Evolutionary conservation across 805 yeast genomes (phyloP).

Genomic region (Pichia rugopelliculosa): DNA sequence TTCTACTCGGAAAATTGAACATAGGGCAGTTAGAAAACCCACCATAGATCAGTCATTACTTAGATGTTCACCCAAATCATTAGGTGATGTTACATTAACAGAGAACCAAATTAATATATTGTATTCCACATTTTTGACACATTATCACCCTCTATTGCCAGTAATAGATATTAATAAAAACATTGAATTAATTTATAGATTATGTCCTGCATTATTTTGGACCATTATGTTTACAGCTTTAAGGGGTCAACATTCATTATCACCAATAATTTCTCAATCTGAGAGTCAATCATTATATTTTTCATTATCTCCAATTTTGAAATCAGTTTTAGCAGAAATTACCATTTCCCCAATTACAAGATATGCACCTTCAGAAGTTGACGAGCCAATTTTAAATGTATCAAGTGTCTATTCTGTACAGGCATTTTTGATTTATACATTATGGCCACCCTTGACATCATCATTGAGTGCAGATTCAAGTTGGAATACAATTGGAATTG

Average conservation of each 20-base stretch:
- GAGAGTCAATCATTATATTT: conserved; percentile 40
- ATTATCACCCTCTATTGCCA: conserved; percentile 82
- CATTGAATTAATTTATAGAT: conserved; percentile 68
- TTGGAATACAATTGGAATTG: conserved; percentile 92
- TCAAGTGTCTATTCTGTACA: conserved; percentile 92
- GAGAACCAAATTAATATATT: conserved; percentile 55
- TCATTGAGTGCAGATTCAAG: conserved; percentile 92
- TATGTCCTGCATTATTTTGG: conserved; percentile 92
- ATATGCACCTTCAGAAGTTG: conserved; percentile 69
- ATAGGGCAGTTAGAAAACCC: conserved; percentile 18
- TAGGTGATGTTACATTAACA: conserved; percentile 60
- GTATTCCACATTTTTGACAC: conserved; percentile 60
- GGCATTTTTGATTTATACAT: conserved; percentile 78
- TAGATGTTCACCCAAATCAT: conserved; percentile 56
- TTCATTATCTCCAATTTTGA: conserved; percentile 59
- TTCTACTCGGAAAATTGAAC: conserved; percentile 13
- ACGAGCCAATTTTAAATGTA: conserved; percentile 77
- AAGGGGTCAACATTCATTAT: conserved; percentile 45
- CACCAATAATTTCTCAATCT: conserved; percentile 16
- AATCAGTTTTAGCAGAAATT: conserved; percentile 74
- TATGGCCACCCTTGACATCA: conserved; percentile 95
- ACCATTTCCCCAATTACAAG: conserved; percentile 87
- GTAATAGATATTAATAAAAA: conserved; percentile 78
- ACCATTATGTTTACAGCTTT: conserved; percentile 80
- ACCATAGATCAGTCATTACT: conserved; percentile 27